phyloP scores from a whole-genome alignment of 2,329 filamentous ascomycete genomes.

The Tolypocladium inflatum region DNA sequence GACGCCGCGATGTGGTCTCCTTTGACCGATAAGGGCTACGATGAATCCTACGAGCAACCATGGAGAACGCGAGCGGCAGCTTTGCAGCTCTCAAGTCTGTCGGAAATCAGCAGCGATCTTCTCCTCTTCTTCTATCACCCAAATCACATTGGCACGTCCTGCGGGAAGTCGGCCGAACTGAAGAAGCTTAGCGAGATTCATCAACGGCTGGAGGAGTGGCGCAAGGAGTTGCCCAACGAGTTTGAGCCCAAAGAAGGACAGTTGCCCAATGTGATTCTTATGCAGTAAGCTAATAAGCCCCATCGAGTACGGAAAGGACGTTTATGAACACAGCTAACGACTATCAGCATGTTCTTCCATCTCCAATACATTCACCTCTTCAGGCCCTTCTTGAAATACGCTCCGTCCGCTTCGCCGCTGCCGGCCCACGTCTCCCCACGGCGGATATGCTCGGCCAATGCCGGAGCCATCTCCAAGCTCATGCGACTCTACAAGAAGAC shows the following conservation, averaged over 20 bases:
- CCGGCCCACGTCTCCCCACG: constrained; percentile 82
- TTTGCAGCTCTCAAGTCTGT: constrained; percentile 72
- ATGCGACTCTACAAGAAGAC: constrained; percentile 88
- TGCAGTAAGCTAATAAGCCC: constrained; percentile 59
- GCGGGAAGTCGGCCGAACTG: constrained; percentile 72
- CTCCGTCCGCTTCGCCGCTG: constrained; percentile 68
- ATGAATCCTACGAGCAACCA: constrained; percentile 64
- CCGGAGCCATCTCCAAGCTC: constrained; percentile 84
- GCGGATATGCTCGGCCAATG: constrained; percentile 83
- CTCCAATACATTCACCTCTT: constrained; percentile 93
- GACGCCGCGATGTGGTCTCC: constrained; percentile 81
- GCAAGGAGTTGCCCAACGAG: constrained; percentile 71
- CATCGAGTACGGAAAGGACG: neutral
- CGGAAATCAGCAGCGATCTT: constrained; percentile 89
- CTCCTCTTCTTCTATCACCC: constrained; percentile 89
- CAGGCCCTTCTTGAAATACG: constrained; percentile 89
- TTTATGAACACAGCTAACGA: constrained; percentile 10
- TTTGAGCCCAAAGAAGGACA: constrained; percentile 85
- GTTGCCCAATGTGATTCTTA: constrained; percentile 67
- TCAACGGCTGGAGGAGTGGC: constrained; percentile 82
- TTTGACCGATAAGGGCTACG: constrained; percentile 76
- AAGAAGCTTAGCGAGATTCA: constrained; percentile 92
- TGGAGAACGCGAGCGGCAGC: constrained; percentile 75
- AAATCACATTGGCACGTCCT: constrained; percentile 48
- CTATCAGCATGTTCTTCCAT: constrained; percentile 86